Percentiles rank a stretch among this genome's conserved stretches.
Evolutionary conservation across 805 yeast species (phyloP).

Genomic region (Myxozyma mucilagina): DNA sequence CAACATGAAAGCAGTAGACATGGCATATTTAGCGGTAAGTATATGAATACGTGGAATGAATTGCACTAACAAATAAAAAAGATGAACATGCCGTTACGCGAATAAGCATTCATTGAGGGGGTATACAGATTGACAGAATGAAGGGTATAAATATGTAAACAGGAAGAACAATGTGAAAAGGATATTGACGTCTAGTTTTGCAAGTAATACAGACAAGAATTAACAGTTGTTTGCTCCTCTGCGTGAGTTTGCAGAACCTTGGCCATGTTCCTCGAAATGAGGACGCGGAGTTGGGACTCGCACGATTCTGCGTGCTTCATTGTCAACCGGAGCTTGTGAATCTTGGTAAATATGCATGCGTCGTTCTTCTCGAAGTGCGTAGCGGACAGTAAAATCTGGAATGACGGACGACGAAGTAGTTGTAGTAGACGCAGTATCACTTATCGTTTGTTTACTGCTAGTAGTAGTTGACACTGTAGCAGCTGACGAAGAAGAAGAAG

Average conservation of each 20-base stretch:
- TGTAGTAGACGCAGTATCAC: background rate
- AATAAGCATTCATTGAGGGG: no score
- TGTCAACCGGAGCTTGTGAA: background rate
- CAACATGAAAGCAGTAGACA: conserved; percentile 25
- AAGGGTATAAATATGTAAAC: background rate
- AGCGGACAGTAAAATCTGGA: background rate
- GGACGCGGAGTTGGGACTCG: conserved; percentile 1
- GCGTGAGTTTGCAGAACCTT: no score
- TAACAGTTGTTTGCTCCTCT: no score
- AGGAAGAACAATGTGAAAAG: no score
- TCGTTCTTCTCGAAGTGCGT: no score
- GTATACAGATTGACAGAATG: no score
- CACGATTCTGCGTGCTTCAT: background rate
- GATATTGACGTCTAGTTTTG: no score
- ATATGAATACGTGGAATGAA: background rate
- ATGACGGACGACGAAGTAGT: background rate
- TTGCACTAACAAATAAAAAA: background rate
- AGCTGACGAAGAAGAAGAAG: background rate
- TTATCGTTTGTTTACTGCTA: no score
- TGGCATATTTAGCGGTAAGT: conserved; percentile 29
- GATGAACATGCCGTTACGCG: conserved; percentile 4
- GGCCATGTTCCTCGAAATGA: background rate
- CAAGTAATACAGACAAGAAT: no score
- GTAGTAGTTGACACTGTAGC: background rate
- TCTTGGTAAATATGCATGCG: no score